Conservation (phyloP, 352 stramenopile genomes). For the Hyaloperonospora arabidopsidis region DNA sequence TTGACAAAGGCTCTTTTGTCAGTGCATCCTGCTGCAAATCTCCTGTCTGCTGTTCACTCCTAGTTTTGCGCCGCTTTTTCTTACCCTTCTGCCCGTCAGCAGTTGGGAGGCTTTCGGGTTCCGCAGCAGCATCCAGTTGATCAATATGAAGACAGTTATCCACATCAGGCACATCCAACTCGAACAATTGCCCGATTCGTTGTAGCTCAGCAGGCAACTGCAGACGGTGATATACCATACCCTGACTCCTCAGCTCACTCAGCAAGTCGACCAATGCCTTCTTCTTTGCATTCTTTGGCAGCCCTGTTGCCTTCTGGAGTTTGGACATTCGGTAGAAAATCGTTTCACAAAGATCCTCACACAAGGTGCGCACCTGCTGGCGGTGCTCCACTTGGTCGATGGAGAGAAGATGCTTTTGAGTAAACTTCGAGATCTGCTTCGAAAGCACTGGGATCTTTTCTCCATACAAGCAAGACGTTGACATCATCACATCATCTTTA, state of each 20-base stretch:
- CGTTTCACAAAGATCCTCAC: slow-evolving; percentile 86
- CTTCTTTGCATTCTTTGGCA: slow-evolving; percentile 95
- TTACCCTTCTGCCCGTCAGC: slow-evolving; percentile 16
- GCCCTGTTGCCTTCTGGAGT: slow-evolving; percentile 64
- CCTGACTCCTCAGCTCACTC: slow-evolving; percentile 77
- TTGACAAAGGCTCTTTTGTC: slow-evolving; percentile 18
- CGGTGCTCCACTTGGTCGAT: slow-evolving; percentile 46
- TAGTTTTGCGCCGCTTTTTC: slow-evolving; percentile 28
- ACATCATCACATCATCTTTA: slow-evolving; percentile 7
- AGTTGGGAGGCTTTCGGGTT: slow-evolving; percentile 14
- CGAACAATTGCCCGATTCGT: slow-evolving; percentile 75
- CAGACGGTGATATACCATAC: slow-evolving; percentile 68
- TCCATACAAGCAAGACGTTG: slow-evolving; percentile 27
- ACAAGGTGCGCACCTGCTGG: slow-evolving; percentile 65
- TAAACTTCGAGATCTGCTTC: slow-evolving; percentile 76
- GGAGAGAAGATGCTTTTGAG: slow-evolving; percentile 57
- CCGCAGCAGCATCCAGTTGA: slow-evolving; percentile 39
- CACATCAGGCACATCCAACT: slow-evolving; percentile 74
- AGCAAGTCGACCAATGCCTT: slow-evolving; percentile 95
- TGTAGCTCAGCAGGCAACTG: slow-evolving; percentile 68
- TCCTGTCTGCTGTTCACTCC: slow-evolving; percentile 13
- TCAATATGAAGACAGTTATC: slow-evolving; percentile 80
- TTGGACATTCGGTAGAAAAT: slow-evolving; percentile 94
- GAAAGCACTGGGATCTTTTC: slow-evolving; percentile 47
- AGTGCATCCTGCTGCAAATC: slow-evolving; percentile 6